Evolutionary conservation across 306 rosid genomes (phyloP).

Genomic region (Vigna hirtella): DNA sequence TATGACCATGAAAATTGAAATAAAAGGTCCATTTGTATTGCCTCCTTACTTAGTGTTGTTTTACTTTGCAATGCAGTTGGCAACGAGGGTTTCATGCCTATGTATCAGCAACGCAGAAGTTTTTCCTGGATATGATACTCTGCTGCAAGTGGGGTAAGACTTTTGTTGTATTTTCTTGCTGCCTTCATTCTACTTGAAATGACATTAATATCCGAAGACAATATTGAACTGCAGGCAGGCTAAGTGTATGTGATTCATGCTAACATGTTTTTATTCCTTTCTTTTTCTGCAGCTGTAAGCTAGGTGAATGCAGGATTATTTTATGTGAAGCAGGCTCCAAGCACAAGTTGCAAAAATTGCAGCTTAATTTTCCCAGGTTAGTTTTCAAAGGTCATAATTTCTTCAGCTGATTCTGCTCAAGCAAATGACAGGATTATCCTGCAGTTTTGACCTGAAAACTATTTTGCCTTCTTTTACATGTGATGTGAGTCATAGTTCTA

Average conservation of each 20-base stretch:
- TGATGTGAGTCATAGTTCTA: not conserved
- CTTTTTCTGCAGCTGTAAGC: conserved; percentile 71
- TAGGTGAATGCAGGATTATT: conserved; percentile 85
- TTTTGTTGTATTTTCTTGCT: not conserved
- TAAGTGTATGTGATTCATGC: not conserved
- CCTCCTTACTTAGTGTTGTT: conserved; percentile 43
- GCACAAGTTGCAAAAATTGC: conserved; percentile 88
- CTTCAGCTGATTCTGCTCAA: conserved; percentile 1
- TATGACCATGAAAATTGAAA: not conserved
- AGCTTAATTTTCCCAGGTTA: conserved; percentile 92
- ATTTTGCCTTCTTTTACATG: conserved; percentile 1
- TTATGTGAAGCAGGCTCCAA: conserved; percentile 89
- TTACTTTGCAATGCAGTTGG: conserved; percentile 69
- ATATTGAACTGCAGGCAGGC: too few relatives aligned
- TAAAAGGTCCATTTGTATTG: conserved; percentile 18
- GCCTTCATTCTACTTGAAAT: not conserved
- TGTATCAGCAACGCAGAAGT: conserved; percentile 82
- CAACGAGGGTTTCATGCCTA: conserved; percentile 67
- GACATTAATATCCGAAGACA: not conserved
- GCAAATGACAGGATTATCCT: conserved; percentile 14
- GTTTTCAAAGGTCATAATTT: conserved; percentile 40
- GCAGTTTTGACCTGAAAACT: conserved; percentile 17
- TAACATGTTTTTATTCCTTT: not conserved
- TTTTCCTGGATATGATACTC: conserved; percentile 84
- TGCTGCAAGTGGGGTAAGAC: conserved; percentile 89